phyloP scores from a whole-genome alignment of 176 grass and related monocot species.

The Aegilops umbellulata region DNA sequence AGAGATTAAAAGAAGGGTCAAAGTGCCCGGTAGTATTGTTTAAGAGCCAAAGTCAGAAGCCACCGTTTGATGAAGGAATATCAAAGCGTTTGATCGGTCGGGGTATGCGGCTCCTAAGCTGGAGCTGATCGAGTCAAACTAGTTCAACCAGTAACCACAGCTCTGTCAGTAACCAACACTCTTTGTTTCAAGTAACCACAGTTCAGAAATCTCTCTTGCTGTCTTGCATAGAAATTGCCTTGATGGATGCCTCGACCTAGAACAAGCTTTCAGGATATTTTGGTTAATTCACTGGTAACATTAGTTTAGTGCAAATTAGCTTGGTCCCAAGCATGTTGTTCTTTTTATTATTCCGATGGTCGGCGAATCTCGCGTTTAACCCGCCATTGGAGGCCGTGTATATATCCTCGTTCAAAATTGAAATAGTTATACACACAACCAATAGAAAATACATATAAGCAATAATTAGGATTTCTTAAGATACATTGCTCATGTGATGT shows the following conservation, averaged over 20 bases:
- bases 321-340: too few species aligned
- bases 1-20: not conserved
- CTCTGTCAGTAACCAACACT: too few species aligned
- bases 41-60: constrained; percentile 1
- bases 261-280: too few species aligned
- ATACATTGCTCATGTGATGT: not conserved
- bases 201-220: too few species aligned
- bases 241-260: too few species aligned
- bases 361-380: too few species aligned
- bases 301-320: too few species aligned
- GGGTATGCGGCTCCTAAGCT: not conserved
- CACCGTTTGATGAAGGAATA: not conserved
- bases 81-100: constrained; percentile 2
- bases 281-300: too few species aligned
- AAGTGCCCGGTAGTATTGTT: not conserved
- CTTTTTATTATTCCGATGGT: too few species aligned
- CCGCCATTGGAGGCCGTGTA: too few species aligned
- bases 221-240: too few species aligned
- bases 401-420: not conserved
- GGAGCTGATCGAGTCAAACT: not conserved
- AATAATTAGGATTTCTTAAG: not conserved
- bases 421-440: not conserved
- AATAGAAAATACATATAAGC: not conserved
- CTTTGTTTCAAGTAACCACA: too few species aligned
- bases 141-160: not conserved